Evolutionary conservation across 345 rosid genomes (phyloP).

Genomic region (Pistacia atlantica): DNA sequence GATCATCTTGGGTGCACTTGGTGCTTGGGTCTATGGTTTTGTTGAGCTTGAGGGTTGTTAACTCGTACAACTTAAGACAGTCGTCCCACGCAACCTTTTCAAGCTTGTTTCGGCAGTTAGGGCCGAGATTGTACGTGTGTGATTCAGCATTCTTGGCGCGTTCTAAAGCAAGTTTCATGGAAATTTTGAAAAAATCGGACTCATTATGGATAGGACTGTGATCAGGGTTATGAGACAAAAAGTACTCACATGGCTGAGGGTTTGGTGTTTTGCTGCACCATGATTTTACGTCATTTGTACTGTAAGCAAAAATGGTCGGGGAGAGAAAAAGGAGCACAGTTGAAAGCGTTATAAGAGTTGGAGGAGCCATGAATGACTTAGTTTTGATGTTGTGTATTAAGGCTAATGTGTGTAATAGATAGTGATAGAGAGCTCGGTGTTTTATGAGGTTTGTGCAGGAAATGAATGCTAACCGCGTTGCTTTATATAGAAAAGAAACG

Average conservation of each 20-base stretch:
- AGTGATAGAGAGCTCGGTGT: background rate
- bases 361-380: conserved; percentile 42
- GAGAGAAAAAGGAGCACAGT: conserved; percentile 34
- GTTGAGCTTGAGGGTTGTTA: conserved; percentile 53
- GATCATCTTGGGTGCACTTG: conserved; percentile 60
- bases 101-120: conserved; percentile 51
- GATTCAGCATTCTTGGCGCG: conserved; percentile 49
- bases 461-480: background rate
- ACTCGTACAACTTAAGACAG: conserved; percentile 58
- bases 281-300: conserved; percentile 27
- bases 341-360: conserved; percentile 26
- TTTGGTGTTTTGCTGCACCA: conserved; percentile 75
- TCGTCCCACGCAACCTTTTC: conserved; percentile 78
- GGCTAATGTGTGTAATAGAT: too few species aligned
- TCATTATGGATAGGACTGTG: conserved; percentile 31
- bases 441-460: background rate
- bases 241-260: conserved; percentile 70
- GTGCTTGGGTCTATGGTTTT: conserved; percentile 42
- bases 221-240: conserved; percentile 36
- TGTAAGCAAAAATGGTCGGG: conserved; percentile 30
- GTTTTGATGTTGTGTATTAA: too few species aligned
- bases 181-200: conserved; percentile 47
- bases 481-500: background rate
- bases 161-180: conserved; percentile 55
- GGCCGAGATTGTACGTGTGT: conserved; percentile 44